A percentile compares a stretch with the other conserved stretches of the same genome.
These are phyloP conservation scores for Cercospora zeina DNA, from an alignment of 2,329 filamentous ascomycete species.

Conservation along the genomic window DNA sequence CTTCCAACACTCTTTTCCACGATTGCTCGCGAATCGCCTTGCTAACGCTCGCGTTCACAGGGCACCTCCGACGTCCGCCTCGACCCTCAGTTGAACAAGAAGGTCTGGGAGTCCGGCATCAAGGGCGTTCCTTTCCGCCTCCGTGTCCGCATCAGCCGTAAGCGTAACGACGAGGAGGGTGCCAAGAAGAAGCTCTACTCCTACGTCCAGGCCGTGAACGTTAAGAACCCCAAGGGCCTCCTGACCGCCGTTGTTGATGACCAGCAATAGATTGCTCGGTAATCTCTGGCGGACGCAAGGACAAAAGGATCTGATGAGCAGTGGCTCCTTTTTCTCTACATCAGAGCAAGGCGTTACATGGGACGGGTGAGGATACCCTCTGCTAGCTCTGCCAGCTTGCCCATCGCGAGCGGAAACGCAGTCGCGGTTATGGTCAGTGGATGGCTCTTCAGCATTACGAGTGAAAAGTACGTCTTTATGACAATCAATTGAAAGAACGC, in stretches of 20 bases:
- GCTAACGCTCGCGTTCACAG: slow-evolving; percentile 51
- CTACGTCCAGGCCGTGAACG: slow-evolving; percentile 99
- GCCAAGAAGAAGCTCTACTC: slow-evolving; percentile 99
- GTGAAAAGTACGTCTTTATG: slow-evolving; percentile 19
- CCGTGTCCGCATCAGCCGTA: slow-evolving; percentile 96
- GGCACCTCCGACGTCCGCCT: slow-evolving; percentile 95
- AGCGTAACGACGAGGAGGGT: slow-evolving; percentile 99
- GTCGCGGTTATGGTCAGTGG: not conserved
- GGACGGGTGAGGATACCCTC: slow-evolving; percentile 14
- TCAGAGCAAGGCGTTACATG: slow-evolving; percentile 11
- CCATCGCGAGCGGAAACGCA: not conserved
- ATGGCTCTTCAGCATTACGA: slow-evolving; percentile 9
- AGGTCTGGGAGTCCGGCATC: slow-evolving; percentile 99
- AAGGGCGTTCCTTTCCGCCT: slow-evolving; percentile 98
- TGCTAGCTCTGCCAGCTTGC: not conserved
- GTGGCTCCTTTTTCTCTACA: slow-evolving; percentile 1
- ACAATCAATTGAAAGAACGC: slow-evolving; percentile 15
- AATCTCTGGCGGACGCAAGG: not conserved
- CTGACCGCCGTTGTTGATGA: slow-evolving; percentile 83
- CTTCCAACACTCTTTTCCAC: not conserved
- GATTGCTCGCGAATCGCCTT: not conserved
- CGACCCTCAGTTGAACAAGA: slow-evolving; percentile 99
- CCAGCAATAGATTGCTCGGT: slow-evolving; percentile 37
- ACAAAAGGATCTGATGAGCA: slow-evolving; percentile 6
- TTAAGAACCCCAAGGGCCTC: slow-evolving; percentile 98